phyloP scores from a whole-genome alignment of 1,139 yeast genomes.

The Suhomyces yuchorum region DNA sequence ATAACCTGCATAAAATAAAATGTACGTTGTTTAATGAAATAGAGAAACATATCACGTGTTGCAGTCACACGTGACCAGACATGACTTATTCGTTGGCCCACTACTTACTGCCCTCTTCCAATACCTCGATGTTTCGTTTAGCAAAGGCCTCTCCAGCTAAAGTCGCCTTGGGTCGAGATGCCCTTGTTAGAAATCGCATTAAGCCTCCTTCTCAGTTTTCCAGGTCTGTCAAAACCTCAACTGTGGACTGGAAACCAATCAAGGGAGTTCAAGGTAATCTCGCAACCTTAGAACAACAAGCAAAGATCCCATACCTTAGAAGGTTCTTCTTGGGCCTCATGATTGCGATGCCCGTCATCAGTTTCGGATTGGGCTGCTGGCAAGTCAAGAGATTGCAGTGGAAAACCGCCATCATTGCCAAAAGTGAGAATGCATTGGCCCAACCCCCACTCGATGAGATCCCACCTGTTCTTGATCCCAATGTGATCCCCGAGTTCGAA shows the following conservation, averaged over 20 bases:
- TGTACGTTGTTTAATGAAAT: no score
- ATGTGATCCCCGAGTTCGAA: constrained; percentile 67
- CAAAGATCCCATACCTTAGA: constrained; percentile 44
- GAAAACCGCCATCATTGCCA: constrained; percentile 84
- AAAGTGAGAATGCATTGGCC: constrained; percentile 78
- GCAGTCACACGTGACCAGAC: background rate
- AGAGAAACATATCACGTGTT: no score
- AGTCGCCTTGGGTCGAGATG: background rate
- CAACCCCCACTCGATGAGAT: constrained; percentile 66
- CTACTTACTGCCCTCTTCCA: background rate
- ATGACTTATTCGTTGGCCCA: background rate
- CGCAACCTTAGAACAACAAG: constrained; percentile 43
- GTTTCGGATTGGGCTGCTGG: constrained; percentile 92
- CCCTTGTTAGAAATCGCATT: background rate
- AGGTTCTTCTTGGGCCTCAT: constrained; percentile 57
- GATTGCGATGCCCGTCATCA: constrained; percentile 83
- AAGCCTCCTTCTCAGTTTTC: background rate
- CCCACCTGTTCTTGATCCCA: constrained; percentile 61
- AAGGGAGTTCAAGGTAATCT: constrained; percentile 52
- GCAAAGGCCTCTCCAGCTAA: background rate
- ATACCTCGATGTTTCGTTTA: background rate
- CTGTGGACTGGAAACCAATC: constrained; percentile 83
- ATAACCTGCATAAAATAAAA: no score
- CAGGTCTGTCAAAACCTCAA: constrained; percentile 57
- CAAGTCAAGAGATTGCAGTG: constrained; percentile 82